Percentiles rank a stretch among this genome's conserved stretches.
phyloP scores from a whole-genome alignment of 352 stramenopile species.

The Pythium utonaiense region DNA sequence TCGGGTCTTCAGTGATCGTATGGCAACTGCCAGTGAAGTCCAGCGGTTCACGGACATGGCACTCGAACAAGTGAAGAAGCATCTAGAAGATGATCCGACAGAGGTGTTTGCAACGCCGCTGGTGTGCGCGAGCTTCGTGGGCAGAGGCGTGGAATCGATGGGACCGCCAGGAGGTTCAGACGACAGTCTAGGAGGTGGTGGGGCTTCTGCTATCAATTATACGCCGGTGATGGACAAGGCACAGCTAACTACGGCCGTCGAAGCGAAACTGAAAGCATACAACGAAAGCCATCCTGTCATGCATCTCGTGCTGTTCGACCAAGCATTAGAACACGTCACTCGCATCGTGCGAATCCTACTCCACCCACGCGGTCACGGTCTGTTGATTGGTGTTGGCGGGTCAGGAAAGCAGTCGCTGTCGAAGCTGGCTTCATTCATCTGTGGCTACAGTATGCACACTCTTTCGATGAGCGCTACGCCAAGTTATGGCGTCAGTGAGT shows the following conservation, averaged over 20 bases:
- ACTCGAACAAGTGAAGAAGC: conserved; percentile 82
- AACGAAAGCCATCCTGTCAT: conserved; percentile 93
- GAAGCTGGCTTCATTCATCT: conserved; percentile 88
- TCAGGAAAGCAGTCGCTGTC: conserved; percentile 90
- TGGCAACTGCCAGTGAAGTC: conserved; percentile 69
- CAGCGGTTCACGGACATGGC: conserved; percentile 80
- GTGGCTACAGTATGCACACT: conserved; percentile 61
- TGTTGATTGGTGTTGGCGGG: conserved; percentile 83
- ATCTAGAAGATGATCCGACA: conserved; percentile 76
- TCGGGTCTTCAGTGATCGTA: conserved; percentile 90
- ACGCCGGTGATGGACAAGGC: conserved; percentile 46
- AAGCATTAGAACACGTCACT: conserved; percentile 87
- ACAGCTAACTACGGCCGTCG: conserved; percentile 48
- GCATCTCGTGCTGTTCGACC: conserved; percentile 90
- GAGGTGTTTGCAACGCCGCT: conserved; percentile 70
- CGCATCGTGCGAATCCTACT: conserved; percentile 86
- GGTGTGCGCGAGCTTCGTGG: conserved; percentile 71
- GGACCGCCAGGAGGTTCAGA: not conserved
- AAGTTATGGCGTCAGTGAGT: conserved; percentile 67
- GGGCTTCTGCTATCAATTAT: conserved; percentile 29
- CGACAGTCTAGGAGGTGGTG: not conserved
- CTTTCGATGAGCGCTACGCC: conserved; percentile 54
- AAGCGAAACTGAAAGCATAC: conserved; percentile 75
- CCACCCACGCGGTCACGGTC: conserved; percentile 68
- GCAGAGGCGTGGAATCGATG: not conserved